Evolutionary conservation across 2,329 filamentous ascomycete genomes (phyloP).

Genomic region (Ophiostoma montium): DNA sequence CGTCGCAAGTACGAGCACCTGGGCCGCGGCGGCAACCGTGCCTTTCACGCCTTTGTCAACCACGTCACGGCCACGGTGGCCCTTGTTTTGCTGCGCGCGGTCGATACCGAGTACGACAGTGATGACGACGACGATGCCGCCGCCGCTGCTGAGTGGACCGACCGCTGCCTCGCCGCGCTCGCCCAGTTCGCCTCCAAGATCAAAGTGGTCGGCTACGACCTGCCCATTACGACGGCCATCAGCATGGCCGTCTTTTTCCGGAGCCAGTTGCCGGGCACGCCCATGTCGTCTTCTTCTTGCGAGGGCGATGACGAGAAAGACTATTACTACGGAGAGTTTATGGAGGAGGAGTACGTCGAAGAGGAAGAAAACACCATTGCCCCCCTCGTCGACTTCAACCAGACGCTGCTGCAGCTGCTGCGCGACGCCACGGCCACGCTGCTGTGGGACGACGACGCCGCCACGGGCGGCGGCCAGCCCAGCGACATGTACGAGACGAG

Average conservation of each 20-base stretch:
- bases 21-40: constrained; percentile 1
- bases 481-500: constrained; percentile 1
- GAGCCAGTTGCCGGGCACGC: background rate
- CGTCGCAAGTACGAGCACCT: background rate
- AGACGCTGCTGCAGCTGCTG: background rate
- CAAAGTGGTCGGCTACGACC: background rate
- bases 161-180: background rate
- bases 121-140: background rate
- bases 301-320: too few relatives aligned
- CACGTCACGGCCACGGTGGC: background rate
- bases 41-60: background rate
- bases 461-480: background rate
- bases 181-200: constrained; percentile 1
- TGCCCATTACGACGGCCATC: background rate
- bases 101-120: background rate
- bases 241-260: constrained; percentile 1
- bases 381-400: background rate
- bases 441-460: background rate
- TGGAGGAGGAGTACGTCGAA: too few relatives aligned
- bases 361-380: background rate
- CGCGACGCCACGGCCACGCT: background rate
- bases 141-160: background rate
- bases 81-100: background rate
- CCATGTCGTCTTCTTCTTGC: too few relatives aligned
- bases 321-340: too few relatives aligned